Percentiles rank a stretch among this genome's conserved stretches.
Conservation (phyloP, 768 basidiomycete species). For the Nidularia sp. region DNA sequence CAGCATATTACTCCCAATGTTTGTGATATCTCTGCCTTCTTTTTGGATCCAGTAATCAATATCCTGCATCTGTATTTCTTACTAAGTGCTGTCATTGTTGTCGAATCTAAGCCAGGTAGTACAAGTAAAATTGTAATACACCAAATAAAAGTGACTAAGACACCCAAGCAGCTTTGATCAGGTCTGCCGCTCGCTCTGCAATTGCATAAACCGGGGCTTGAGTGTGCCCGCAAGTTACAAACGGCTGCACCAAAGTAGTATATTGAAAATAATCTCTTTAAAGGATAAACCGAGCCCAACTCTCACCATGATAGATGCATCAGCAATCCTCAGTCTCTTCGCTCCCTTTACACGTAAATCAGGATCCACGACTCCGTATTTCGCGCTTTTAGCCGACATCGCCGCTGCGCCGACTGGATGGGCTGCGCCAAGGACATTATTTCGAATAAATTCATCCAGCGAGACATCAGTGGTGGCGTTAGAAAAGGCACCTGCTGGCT, state of each 20-base stretch:
- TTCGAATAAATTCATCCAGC: slow-evolving; percentile 11
- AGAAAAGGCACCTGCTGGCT: slow-evolving; percentile 11
- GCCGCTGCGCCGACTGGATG: slow-evolving; percentile 24
- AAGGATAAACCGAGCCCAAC: neutral
- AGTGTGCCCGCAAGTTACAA: neutral
- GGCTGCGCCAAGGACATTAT: slow-evolving; percentile 4
- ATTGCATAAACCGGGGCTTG: neutral
- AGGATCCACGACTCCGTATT: slow-evolving; percentile 25
- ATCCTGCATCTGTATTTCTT: too few species aligned
- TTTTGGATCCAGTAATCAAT: too few species aligned
- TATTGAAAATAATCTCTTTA: neutral
- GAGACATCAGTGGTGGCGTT: slow-evolving; percentile 18
- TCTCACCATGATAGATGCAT: slow-evolving; percentile 3
- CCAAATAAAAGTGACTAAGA: too few species aligned
- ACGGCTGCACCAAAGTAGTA: neutral
- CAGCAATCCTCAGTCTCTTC: slow-evolving; percentile 13
- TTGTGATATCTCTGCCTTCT: too few species aligned
- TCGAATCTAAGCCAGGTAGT: too few species aligned
- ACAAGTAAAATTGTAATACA: too few species aligned
- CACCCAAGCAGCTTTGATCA: neutral
- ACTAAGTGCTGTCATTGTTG: too few species aligned
- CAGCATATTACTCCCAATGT: too few species aligned
- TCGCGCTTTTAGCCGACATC: slow-evolving; percentile 18
- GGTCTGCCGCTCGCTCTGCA: neutral
- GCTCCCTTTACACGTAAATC: slow-evolving; percentile 25